These are phyloP conservation scores for Linderniella brevidens DNA, from an alignment of 257 asterid genomes.

Conservation along the genomic window DNA sequence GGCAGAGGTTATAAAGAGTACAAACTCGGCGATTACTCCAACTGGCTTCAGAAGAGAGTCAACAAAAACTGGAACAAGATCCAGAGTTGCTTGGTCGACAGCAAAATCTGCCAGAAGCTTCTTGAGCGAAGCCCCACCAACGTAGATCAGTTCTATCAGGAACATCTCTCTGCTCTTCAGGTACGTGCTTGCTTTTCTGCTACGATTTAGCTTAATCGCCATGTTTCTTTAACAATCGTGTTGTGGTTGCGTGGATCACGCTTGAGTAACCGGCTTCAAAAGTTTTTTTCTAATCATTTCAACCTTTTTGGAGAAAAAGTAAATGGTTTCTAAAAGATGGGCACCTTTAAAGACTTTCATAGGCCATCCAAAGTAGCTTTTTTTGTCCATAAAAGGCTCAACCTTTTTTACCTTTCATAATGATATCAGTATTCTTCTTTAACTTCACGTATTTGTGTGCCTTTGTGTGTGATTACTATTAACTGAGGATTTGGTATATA, in stretches of 20 bases:
- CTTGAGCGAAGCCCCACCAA: constrained; percentile 19
- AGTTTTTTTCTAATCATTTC: too few relatives aligned
- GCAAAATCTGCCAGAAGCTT: constrained; percentile 50
- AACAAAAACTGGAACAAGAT: constrained; percentile 45
- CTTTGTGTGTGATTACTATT: not conserved
- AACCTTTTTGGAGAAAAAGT: too few relatives aligned
- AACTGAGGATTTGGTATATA: not conserved
- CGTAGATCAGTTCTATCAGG: constrained; percentile 19
- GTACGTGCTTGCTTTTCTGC: constrained; percentile 13
- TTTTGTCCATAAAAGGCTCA: not conserved
- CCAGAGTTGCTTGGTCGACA: constrained; percentile 49
- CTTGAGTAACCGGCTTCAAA: too few relatives aligned
- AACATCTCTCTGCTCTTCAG: constrained; percentile 66
- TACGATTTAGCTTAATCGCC: not conserved
- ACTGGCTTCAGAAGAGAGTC: constrained; percentile 84
- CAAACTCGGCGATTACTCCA: constrained; percentile 60
- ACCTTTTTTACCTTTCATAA: not conserved
- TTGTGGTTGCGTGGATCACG: too few relatives aligned
- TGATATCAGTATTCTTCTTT: too few relatives aligned
- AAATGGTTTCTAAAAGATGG: too few relatives aligned
- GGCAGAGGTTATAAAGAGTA: constrained; percentile 69
- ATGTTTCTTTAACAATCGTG: too few relatives aligned
- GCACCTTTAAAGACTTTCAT: too few relatives aligned
- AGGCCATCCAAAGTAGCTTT: not conserved
- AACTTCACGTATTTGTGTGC: not conserved